Percentiles rank a stretch among this genome's conserved stretches.
These are phyloP conservation scores for Diplodia scrobiculata DNA, from an alignment of 2,329 filamentous ascomycete species.

Conservation along the genomic window DNA sequence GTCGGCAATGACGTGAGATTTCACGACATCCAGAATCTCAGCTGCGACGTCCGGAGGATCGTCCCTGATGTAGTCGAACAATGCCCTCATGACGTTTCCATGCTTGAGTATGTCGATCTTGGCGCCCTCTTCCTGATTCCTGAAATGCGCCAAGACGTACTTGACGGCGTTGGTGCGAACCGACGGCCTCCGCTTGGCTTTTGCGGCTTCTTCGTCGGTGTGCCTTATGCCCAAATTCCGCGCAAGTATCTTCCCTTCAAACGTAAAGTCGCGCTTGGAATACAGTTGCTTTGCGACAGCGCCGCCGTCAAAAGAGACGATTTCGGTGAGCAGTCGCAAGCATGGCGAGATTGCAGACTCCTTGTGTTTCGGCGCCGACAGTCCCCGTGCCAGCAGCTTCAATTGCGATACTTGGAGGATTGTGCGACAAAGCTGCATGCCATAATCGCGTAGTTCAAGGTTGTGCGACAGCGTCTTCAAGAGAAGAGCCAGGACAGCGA, in stretches of 20 bases:
- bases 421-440: conserved; percentile 76
- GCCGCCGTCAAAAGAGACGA: conserved; percentile 84
- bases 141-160: conserved; percentile 77
- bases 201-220: conserved; percentile 56
- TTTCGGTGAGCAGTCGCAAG: conserved; percentile 79
- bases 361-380: conserved; percentile 79
- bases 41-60: conserved; percentile 75
- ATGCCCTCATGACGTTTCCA: conserved; percentile 64
- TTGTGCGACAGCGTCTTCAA: conserved; percentile 74
- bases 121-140: conserved; percentile 72
- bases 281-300: conserved; percentile 76
- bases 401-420: conserved; percentile 78
- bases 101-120: conserved; percentile 83
- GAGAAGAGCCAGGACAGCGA: conserved; percentile 78
- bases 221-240: conserved; percentile 75
- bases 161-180: conserved; percentile 80
- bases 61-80: conserved; percentile 75
- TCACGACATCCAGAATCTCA: conserved; percentile 73
- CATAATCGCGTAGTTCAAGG: conserved; percentile 73
- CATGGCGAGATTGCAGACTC: conserved; percentile 88
- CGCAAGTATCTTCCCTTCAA: conserved; percentile 69
- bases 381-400: conserved; percentile 74
- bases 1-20: conserved; percentile 72
- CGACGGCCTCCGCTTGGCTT: conserved; percentile 71
- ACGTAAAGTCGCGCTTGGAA: conserved; percentile 73